These are phyloP conservation scores for Lipomyces spencermartinsiae DNA, from an alignment of 805 yeast species.

Conservation along the genomic window DNA sequence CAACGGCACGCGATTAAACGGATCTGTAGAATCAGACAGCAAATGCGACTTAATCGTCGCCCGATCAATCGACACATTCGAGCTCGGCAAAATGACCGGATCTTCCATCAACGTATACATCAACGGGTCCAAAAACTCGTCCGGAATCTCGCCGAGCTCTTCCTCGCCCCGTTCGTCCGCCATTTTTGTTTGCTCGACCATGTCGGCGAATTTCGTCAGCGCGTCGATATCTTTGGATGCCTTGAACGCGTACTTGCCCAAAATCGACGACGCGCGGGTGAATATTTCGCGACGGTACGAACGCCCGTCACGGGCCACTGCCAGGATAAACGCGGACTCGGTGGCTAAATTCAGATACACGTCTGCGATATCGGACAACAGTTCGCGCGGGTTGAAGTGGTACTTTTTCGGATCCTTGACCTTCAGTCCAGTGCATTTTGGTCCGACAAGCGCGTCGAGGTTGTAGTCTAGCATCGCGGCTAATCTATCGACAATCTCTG, in stretches of 20 bases:
- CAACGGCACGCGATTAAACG: constrained; percentile 92
- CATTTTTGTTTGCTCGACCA: constrained; percentile 65
- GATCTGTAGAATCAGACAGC: constrained; percentile 94
- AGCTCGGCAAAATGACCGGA: constrained; percentile 92
- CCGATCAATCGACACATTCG: constrained; percentile 83
- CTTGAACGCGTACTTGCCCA: constrained; percentile 61
- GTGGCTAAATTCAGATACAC: constrained; percentile 75
- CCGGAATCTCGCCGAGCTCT: constrained; percentile 93
- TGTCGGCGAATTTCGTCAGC: constrained; percentile 62
- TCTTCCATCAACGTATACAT: constrained; percentile 96
- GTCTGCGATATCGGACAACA: constrained; percentile 71
- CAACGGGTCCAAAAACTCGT: constrained; percentile 94
- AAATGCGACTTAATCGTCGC: constrained; percentile 92
- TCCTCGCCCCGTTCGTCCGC: constrained; percentile 54
- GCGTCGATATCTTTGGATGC: constrained; percentile 59
- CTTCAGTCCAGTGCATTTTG: constrained; percentile 85
- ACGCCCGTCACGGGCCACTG: constrained; percentile 91
- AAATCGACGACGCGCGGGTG: constrained; percentile 70
- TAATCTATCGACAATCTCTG: constrained; percentile 90
- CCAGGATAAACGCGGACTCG: constrained; percentile 69
- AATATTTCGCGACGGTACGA: constrained; percentile 76
- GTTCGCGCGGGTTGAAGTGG: constrained; percentile 77
- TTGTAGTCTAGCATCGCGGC: constrained; percentile 97
- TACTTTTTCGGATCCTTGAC: constrained; percentile 84
- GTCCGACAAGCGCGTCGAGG: constrained; percentile 91